Percentiles rank a stretch among this genome's conserved stretches.
Conservation (phyloP, 306 rosid genomes). For the Carpinus fangiana region DNA sequence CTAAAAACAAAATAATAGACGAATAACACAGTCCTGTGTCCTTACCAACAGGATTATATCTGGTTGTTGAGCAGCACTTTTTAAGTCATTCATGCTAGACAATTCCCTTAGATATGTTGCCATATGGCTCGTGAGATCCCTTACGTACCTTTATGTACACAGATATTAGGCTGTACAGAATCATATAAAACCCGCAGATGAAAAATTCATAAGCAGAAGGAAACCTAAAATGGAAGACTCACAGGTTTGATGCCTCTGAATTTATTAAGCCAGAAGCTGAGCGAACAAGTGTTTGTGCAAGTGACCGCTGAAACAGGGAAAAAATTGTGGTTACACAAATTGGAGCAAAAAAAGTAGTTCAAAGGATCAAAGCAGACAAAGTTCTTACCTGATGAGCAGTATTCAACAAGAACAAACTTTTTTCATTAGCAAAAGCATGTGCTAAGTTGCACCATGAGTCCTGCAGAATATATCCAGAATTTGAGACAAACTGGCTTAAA, state of each 20-base stretch:
- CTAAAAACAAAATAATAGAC: slow-evolving; percentile 12
- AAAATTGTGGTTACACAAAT: slow-evolving; percentile 25
- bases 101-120: slow-evolving; percentile 67
- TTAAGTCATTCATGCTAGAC: slow-evolving; percentile 70
- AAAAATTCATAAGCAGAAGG: not conserved
- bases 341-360: slow-evolving; percentile 17
- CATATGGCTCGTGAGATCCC: slow-evolving; percentile 78
- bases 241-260: slow-evolving; percentile 77
- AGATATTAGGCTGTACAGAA: slow-evolving; percentile 18
- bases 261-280: slow-evolving; percentile 80
- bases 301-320: slow-evolving; percentile 66
- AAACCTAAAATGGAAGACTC: slow-evolving; percentile 39
- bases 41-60: slow-evolving; percentile 72
- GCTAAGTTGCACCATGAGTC: slow-evolving; percentile 90
- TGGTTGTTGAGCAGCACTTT: slow-evolving; percentile 79
- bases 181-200: slow-evolving; percentile 12
- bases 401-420: slow-evolving; percentile 61
- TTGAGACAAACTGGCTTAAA: slow-evolving; percentile 24
- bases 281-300: slow-evolving; percentile 86
- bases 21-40: slow-evolving; percentile 13
- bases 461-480: slow-evolving; percentile 43
- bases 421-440: slow-evolving; percentile 73
- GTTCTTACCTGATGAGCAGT: slow-evolving; percentile 71
- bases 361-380: slow-evolving; percentile 16
- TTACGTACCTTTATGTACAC: slow-evolving; percentile 54